phyloP scores from a whole-genome alignment of 2,329 filamentous ascomycete genomes.

The Fusarium sp. region DNA sequence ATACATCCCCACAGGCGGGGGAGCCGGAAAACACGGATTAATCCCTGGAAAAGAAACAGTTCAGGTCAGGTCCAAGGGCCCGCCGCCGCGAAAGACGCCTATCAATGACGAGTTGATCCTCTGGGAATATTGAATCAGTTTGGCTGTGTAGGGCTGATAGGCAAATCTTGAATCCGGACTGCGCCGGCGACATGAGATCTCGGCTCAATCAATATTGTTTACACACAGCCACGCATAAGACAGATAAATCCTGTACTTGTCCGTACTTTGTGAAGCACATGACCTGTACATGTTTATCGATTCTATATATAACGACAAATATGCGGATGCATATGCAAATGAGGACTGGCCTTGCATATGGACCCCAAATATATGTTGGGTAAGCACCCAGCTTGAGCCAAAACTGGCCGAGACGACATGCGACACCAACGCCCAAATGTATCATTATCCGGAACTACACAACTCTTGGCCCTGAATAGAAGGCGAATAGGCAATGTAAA shows the following conservation, averaged over 20 bases:
- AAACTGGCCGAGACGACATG: background rate
- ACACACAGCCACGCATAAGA: constrained; percentile 28
- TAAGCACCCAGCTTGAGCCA: background rate
- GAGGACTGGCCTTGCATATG: background rate
- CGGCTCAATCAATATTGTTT: constrained; percentile 2
- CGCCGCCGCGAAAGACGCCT: no score
- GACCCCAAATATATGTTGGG: background rate
- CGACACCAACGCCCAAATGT: background rate
- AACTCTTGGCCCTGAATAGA: background rate
- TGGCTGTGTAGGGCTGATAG: no score
- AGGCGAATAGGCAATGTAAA: background rate
- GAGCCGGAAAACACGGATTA: no score
- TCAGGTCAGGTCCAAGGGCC: no score
- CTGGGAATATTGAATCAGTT: no score
- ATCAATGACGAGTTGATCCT: no score
- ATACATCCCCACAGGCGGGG: no score
- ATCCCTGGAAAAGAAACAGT: no score
- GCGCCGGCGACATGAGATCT: no score
- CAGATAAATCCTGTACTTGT: constrained; percentile 20
- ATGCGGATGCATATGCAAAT: background rate
- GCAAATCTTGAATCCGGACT: no score
- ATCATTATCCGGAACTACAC: background rate
- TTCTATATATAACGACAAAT: constrained; percentile 1
- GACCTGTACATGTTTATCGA: constrained; percentile 13
- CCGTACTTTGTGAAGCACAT: constrained; percentile 18